Evolutionary conservation across 1,139 yeast species (phyloP).

Genomic region (Pichia sp.): DNA sequence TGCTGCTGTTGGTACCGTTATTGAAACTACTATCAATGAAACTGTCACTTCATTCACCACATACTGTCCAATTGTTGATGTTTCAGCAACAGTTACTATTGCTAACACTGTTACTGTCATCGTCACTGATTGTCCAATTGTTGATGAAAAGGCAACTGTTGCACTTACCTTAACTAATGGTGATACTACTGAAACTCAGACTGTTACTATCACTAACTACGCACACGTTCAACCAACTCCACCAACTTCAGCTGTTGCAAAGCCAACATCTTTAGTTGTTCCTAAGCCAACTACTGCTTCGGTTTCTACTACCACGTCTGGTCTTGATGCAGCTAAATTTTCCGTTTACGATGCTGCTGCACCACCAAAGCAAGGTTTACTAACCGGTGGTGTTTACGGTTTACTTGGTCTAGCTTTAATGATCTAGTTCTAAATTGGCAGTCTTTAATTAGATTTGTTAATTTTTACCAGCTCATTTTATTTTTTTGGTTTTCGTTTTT

Average conservation of each 20-base stretch:
- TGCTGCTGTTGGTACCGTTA: slow-evolving; percentile 7
- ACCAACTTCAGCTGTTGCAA: slow-evolving; percentile 17
- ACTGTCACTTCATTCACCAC: slow-evolving; percentile 9
- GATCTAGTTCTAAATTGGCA: slow-evolving; percentile 5
- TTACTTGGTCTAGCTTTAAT: slow-evolving; percentile 8
- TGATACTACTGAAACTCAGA: slow-evolving; percentile 1
- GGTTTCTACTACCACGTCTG: slow-evolving; percentile 4
- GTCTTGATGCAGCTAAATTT: slow-evolving; percentile 3
- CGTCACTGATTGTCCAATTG: slow-evolving; percentile 13
- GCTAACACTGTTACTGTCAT: slow-evolving; percentile 9
- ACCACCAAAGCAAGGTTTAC: slow-evolving; percentile 6
- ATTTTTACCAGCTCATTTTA: not conserved
- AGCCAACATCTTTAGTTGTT: not conserved
- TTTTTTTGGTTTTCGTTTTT: not conserved
- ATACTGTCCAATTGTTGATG: slow-evolving; percentile 5
- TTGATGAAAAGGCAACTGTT: slow-evolving; percentile 14
- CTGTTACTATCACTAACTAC: slow-evolving; percentile 4
- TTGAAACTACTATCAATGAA: slow-evolving; percentile 7
- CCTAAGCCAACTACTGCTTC: slow-evolving; percentile 17
- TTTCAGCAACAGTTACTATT: slow-evolving; percentile 6
- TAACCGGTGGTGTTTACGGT: slow-evolving; percentile 12
- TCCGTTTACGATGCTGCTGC: slow-evolving; percentile 11
- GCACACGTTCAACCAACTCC: not conserved
- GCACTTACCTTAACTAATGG: slow-evolving; percentile 14
- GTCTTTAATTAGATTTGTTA: not conserved